A percentile compares a stretch with the other conserved stretches of the same genome.
phyloP scores from a whole-genome alignment of 2,329 filamentous ascomycete genomes.

The Epichloe elymi region DNA sequence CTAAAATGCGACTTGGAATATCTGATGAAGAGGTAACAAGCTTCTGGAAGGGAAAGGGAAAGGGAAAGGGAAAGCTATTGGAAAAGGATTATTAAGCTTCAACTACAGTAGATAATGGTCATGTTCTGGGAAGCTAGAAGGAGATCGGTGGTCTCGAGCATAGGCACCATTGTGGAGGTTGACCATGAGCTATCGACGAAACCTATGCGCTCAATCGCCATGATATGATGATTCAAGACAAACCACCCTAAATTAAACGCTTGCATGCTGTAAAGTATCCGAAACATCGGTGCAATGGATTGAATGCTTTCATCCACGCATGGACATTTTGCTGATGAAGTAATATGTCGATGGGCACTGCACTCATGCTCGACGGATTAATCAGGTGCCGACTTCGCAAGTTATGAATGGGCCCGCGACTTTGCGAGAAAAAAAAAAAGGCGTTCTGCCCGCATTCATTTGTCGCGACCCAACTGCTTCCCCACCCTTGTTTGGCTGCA shows the following conservation, averaged over 20 bases:
- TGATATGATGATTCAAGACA: no score
- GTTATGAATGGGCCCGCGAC: no score
- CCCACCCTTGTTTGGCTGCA: constrained; percentile 6
- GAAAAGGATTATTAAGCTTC: background rate
- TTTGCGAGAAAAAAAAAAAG: background rate
- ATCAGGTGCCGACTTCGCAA: background rate
- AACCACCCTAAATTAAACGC: no score
- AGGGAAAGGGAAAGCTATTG: background rate
- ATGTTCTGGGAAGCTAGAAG: background rate
- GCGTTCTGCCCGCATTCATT: background rate
- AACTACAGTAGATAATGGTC: background rate
- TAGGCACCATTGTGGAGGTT: no score
- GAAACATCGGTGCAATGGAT: no score
- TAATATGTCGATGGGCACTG: no score
- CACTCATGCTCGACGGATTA: no score
- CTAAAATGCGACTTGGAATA: background rate
- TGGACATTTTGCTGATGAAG: no score
- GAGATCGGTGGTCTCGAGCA: background rate
- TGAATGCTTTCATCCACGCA: no score
- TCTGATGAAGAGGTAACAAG: background rate
- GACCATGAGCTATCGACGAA: no score
- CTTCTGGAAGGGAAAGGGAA: background rate
- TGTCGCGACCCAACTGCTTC: constrained; percentile 4
- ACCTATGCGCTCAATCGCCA: no score
- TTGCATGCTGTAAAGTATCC: no score